Evolutionary conservation across 441 rosid genomes (phyloP).

Genomic region (Adansonia grandidieri): DNA sequence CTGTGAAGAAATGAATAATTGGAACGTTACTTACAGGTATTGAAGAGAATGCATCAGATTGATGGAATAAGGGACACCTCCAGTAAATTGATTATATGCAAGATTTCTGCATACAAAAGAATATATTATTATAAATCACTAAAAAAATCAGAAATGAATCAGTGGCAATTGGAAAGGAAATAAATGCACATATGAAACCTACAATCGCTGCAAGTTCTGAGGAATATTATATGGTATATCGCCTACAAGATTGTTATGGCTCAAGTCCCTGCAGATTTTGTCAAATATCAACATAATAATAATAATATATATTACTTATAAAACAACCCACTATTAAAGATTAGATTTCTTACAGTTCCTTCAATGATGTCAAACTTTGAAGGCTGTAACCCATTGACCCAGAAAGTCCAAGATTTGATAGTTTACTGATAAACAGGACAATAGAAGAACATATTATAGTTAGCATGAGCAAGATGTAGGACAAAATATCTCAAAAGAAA

Average conservation of each 20-base stretch:
- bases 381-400: constrained; percentile 68
- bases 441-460: background rate
- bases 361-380: constrained; percentile 52
- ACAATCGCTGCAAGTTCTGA: constrained; percentile 68
- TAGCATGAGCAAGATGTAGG: constrained; percentile 13
- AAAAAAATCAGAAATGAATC: constrained; percentile 14
- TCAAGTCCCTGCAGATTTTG: constrained; percentile 73
- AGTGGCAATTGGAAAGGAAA: constrained; percentile 17
- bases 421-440: constrained; percentile 54
- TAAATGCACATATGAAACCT: constrained; percentile 33
- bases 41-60: constrained; percentile 55
- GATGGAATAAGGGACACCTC: constrained; percentile 57
- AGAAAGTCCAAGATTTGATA: constrained; percentile 72
- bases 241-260: constrained; percentile 71
- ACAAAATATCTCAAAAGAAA: background rate
- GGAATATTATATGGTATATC: constrained; percentile 67
- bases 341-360: constrained; percentile 71
- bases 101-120: constrained; percentile 64
- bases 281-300: constrained; percentile 20
- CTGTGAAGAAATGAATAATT: constrained; percentile 18
- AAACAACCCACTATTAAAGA: constrained; percentile 13
- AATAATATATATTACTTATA: constrained; percentile 16
- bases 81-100: constrained; percentile 73
- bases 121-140: constrained; percentile 21
- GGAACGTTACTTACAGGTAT: constrained; percentile 65